Conservation (phyloP, 352 stramenopile genomes). For the Halophytophthora batemanensis region DNA sequence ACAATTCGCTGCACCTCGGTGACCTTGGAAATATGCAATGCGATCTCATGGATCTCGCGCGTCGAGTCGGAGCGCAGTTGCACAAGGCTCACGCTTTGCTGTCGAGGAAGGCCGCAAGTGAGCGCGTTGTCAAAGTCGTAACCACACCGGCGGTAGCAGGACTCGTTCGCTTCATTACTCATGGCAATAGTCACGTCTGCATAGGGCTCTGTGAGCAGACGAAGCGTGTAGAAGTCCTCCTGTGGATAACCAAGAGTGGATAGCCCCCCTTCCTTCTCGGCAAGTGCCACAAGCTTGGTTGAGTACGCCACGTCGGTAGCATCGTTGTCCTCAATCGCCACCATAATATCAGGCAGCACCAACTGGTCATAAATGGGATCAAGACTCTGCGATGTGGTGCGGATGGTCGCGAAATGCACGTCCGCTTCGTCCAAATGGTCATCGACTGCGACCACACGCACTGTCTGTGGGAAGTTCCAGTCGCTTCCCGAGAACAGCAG, state of each 20-base stretch:
- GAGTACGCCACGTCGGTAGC: constrained; percentile 48
- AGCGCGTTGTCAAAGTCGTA: constrained; percentile 47
- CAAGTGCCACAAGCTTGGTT: constrained; percentile 29
- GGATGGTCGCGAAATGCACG: constrained; percentile 59
- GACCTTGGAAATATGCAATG: constrained; percentile 40
- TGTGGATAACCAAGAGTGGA: constrained; percentile 20
- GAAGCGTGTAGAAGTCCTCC: constrained; percentile 41
- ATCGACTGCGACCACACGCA: constrained; percentile 67
- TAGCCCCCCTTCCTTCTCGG: constrained; percentile 23
- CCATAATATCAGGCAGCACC: constrained; percentile 58
- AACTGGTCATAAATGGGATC: constrained; percentile 61
- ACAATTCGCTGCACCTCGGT: constrained; percentile 66
- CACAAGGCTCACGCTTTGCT: constrained; percentile 65
- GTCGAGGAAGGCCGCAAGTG: constrained; percentile 54
- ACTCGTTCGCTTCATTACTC: constrained; percentile 60
- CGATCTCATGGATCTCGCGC: constrained; percentile 61
- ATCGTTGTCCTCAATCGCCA: constrained; percentile 72
- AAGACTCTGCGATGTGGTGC: constrained; percentile 29
- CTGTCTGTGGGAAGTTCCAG: constrained; percentile 62
- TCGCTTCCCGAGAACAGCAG: constrained; percentile 48
- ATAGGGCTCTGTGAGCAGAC: constrained; percentile 58
- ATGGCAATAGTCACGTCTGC: constrained; percentile 73
- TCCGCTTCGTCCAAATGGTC: constrained; percentile 68
- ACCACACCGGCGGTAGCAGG: constrained; percentile 70
- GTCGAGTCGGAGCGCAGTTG: constrained; percentile 54